Conservation (phyloP, 2,329 filamentous ascomycete species). For the Ophiostoma australiae region DNA sequence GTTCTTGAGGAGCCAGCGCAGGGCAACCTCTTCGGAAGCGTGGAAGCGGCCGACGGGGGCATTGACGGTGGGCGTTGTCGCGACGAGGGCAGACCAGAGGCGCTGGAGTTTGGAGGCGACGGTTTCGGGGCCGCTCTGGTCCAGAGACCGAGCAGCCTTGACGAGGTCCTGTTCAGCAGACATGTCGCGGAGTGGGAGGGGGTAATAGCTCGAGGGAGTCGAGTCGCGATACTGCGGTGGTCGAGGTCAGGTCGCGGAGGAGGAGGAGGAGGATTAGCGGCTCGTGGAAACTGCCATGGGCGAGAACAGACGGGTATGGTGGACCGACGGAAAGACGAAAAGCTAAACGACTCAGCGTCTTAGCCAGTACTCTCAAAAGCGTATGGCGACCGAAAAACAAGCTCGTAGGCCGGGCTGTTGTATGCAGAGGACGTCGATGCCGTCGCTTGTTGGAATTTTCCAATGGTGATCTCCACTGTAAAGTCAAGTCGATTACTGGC, state of each 20-base stretch:
- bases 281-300: neutral
- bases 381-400: constrained; percentile 9
- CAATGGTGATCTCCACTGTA: neutral
- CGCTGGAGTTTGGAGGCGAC: constrained; percentile 45
- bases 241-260: neutral
- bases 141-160: constrained; percentile 51
- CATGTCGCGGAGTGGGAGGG: constrained; percentile 18
- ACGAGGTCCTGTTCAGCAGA: constrained; percentile 38
- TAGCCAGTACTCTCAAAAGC: neutral
- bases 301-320: neutral
- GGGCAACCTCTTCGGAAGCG: constrained; percentile 52
- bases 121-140: constrained; percentile 45
- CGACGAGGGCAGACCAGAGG: constrained; percentile 47
- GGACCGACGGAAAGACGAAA: neutral
- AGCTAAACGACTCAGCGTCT: neutral
- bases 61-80: constrained; percentile 34
- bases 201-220: neutral
- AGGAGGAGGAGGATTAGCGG: neutral
- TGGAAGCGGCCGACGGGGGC: constrained; percentile 41
- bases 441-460: constrained; percentile 6
- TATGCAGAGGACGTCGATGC: neutral
- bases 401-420: neutral
- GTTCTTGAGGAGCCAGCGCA: constrained; percentile 60
- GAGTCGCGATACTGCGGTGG: neutral
- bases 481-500: neutral